Percentiles rank a stretch among this genome's conserved stretches.
These are phyloP conservation scores for Pyrus communis DNA, from an alignment of 306 rosid species.

Conservation along the genomic window DNA sequence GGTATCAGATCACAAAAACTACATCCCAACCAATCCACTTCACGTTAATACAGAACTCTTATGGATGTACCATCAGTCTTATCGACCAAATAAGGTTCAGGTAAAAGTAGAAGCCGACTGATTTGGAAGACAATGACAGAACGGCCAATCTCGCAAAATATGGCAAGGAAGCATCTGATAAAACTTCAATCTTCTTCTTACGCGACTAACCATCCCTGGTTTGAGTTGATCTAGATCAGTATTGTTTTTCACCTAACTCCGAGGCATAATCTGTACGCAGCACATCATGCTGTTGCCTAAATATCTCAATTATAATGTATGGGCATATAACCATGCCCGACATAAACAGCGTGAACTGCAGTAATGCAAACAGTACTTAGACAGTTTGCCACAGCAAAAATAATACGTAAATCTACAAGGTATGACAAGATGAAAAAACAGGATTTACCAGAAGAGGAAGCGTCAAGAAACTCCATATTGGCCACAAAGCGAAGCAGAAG, in stretches of 20 bases:
- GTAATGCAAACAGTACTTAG: slow-evolving; percentile 16
- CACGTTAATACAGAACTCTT: slow-evolving; percentile 12
- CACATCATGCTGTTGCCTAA: slow-evolving; percentile 54
- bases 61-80: slow-evolving; percentile 15
- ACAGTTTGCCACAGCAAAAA: slow-evolving; percentile 15
- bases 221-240: slow-evolving; percentile 45
- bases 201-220: slow-evolving; percentile 23
- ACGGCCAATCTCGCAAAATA: slow-evolving; percentile 18
- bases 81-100: slow-evolving; percentile 2
- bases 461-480: slow-evolving; percentile 87
- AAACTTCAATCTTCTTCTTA: slow-evolving; percentile 1
- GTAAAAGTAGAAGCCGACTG: slow-evolving; percentile 16
- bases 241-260: slow-evolving; percentile 38
- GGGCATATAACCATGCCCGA: slow-evolving; percentile 90
- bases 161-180: slow-evolving; percentile 26
- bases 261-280: slow-evolving; percentile 71
- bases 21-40: slow-evolving; percentile 20
- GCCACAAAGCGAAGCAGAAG: slow-evolving; percentile 90
- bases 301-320: slow-evolving; percentile 58
- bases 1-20: slow-evolving; percentile 4
- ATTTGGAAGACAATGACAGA: slow-evolving; percentile 25
- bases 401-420: background rate
- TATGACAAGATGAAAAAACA: background rate
- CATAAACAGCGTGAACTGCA: slow-evolving; percentile 98
- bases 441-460: slow-evolving; percentile 88